phyloP scores from a whole-genome alignment of 2,329 filamentous ascomycete genomes.

The Trichoderma sp. region DNA sequence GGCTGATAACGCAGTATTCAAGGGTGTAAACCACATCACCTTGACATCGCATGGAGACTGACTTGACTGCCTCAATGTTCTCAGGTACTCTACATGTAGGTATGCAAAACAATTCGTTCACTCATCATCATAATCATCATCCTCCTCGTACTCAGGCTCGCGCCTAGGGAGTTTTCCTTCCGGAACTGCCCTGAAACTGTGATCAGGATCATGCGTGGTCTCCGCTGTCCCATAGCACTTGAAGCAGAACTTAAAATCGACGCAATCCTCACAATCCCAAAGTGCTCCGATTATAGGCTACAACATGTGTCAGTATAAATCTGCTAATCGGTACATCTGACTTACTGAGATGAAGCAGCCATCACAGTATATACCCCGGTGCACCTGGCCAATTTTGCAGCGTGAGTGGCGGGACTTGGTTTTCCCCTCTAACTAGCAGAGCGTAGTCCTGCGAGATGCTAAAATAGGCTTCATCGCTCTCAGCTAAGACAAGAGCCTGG shows the following conservation, averaged over 20 bases:
- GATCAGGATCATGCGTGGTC: neutral
- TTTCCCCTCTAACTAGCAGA: neutral
- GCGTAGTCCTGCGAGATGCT: neutral
- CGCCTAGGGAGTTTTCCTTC: neutral
- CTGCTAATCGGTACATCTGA: neutral
- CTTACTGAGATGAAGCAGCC: neutral
- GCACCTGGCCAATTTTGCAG: too few species aligned
- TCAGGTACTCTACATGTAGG: neutral
- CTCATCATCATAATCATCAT: neutral
- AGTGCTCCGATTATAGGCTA: neutral
- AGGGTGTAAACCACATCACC: neutral
- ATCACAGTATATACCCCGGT: too few species aligned
- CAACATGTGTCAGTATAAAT: neutral
- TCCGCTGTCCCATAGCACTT: neutral
- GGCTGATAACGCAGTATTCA: neutral
- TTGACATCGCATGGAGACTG: neutral
- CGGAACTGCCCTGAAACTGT: neutral
- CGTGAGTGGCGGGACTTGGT: too few species aligned
- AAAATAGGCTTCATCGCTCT: neutral
- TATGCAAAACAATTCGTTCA: neutral
- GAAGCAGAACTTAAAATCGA: neutral
- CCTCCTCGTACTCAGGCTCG: neutral
- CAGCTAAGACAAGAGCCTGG: neutral
- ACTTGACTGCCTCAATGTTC: neutral
- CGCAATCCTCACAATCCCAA: neutral